phyloP scores from a whole-genome alignment of 2,329 filamentous ascomycete species.

The Stylonectria norvegica region DNA sequence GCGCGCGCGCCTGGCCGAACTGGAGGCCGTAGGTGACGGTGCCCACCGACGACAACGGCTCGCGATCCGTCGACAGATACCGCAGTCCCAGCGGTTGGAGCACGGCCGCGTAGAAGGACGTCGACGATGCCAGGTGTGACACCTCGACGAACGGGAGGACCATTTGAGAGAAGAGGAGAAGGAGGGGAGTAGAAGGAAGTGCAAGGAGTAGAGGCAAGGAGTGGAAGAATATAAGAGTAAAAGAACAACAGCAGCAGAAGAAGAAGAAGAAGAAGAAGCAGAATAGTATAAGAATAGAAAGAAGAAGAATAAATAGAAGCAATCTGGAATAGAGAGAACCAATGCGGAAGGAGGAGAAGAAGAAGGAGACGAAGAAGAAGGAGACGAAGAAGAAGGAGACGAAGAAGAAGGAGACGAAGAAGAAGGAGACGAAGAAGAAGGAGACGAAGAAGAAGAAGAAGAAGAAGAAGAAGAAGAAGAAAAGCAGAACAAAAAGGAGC shows the following conservation, averaged over 20 bases:
- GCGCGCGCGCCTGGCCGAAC: conserved; percentile 10
- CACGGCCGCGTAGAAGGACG: conserved; percentile 79
- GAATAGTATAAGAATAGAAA: conserved; percentile 11
- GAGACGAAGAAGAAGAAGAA: conserved; percentile 9
- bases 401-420: conserved; percentile 11
- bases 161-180: conserved; percentile 15
- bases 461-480: conserved; percentile 1
- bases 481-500: conserved; percentile 18
- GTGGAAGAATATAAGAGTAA: conserved; percentile 4
- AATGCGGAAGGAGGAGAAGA: conserved; percentile 15
- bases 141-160: conserved; percentile 59
- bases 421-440: conserved; percentile 12
- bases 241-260: conserved; percentile 8
- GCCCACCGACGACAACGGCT: conserved; percentile 33
- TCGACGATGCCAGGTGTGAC: conserved; percentile 71
- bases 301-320: conserved; percentile 17
- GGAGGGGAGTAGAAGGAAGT: conserved; percentile 12
- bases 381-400: no score
- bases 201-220: conserved; percentile 8
- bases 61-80: conserved; percentile 41
- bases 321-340: conserved; percentile 23
- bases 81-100: conserved; percentile 74
- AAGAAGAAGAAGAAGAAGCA: conserved; percentile 10
- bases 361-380: no score
- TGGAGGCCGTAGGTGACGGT: conserved; percentile 40